phyloP scores from a whole-genome alignment of 2,329 filamentous ascomycete genomes.

The Zymoseptoria pseudotritici region DNA sequence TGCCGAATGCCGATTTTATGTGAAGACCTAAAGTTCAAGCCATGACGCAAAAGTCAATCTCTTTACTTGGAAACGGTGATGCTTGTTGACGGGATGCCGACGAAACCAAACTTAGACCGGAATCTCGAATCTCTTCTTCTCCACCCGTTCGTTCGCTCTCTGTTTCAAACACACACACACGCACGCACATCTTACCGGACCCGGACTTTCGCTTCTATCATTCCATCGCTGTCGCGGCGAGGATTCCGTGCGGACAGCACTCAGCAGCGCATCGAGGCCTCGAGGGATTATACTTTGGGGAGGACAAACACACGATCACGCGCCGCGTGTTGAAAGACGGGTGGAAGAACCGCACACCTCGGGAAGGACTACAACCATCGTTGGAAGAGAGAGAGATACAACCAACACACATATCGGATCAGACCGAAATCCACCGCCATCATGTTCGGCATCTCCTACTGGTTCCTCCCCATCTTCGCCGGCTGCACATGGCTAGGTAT shows the following conservation, averaged over 20 bases:
- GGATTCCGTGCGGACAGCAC: not conserved
- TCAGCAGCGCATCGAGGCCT: not conserved
- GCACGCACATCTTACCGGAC: not conserved
- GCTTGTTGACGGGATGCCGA: not conserved
- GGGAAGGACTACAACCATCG: not conserved
- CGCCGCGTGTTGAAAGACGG: not conserved
- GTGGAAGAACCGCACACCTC: not conserved
- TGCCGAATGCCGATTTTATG: no score
- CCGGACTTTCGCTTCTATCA: not conserved
- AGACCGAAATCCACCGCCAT: conserved; percentile 2
- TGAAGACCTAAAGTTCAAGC: not conserved
- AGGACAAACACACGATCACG: not conserved
- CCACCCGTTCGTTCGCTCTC: not conserved
- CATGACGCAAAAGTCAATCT: not conserved
- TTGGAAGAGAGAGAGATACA: not conserved
- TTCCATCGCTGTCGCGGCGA: not conserved
- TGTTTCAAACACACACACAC: no score
- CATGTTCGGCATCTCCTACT: conserved; percentile 42
- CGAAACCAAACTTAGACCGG: not conserved
- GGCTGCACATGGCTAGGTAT: conserved; percentile 52
- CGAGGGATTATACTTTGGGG: not conserved
- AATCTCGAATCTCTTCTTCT: not conserved
- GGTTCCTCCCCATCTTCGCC: conserved; percentile 63
- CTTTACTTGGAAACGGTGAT: not conserved
- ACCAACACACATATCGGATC: not conserved